A percentile compares a stretch with the other conserved stretches of the same genome.
Conservation (phyloP, 129 eudicot species). For the Centrapalus pauciflorus region DNA sequence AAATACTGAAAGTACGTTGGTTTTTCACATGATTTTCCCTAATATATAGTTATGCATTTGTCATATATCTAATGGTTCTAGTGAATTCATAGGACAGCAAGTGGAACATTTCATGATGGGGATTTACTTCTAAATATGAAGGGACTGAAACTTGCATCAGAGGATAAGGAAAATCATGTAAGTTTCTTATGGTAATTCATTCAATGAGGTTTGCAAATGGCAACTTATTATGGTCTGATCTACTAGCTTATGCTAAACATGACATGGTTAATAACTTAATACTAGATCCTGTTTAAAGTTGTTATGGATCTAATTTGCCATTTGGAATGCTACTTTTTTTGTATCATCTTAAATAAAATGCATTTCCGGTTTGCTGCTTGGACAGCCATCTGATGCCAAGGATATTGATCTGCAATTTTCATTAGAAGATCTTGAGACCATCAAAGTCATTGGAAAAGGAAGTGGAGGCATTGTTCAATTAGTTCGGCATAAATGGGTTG, state of each 20-base stretch:
- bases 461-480: constrained; percentile 98
- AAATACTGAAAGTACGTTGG: too few relatives aligned
- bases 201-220: constrained; percentile 1
- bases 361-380: constrained; percentile 13
- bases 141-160: constrained; percentile 68
- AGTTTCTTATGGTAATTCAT: constrained; percentile 11
- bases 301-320: not conserved
- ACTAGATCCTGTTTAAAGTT: not conserved
- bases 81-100: constrained; percentile 62
- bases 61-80: constrained; percentile 12
- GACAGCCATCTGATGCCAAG: constrained; percentile 61
- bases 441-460: constrained; percentile 96
- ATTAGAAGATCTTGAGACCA: constrained; percentile 90
- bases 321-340: not conserved
- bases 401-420: constrained; percentile 81
- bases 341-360: not conserved
- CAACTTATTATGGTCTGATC: not conserved
- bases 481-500: constrained; percentile 97
- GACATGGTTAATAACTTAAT: too few relatives aligned
- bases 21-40: too few relatives aligned
- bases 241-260: too few relatives aligned
- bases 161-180: constrained; percentile 55
- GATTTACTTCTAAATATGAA: constrained; percentile 79
- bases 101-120: constrained; percentile 98
- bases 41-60: not conserved